Evolutionary conservation across 345 rosid genomes (phyloP), one percentile per base, ranked within the genome.

Genomic region (Murraya koenigii): DNA sequence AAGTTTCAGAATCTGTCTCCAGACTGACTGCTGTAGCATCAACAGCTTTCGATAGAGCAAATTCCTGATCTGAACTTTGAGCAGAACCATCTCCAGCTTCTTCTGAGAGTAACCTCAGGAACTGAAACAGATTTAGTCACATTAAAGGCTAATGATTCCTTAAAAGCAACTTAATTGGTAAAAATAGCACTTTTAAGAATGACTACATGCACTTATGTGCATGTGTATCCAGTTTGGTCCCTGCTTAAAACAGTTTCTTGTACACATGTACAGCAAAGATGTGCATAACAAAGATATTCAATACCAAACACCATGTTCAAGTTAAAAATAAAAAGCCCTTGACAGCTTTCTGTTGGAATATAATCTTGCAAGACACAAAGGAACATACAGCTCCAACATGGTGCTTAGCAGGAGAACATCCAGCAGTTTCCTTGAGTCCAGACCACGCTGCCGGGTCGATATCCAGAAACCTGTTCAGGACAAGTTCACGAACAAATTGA

Each of bases 371-470:
- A 23, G 23, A 66, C 25, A 55, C 17, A 41, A 38, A 83, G 75
- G 62, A 23, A 75, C 97, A 56, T 94, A 96, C 99, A 69, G 97
- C 91, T 77, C 97, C 97, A 70, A 96, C 79, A 82, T 94, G 98
- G 79, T 91, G 84, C 78, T 87, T 94, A 9, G 90, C 90, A 8
- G 93, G 92, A 85, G 92, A 86, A 76, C 92, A 84, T 39, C 88
- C 92, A 64, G 97, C 92, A 32, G 98, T 91, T 84, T 96, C 97
- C 84, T 96, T 97, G 2, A 96, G 88, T 49, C 97, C 99, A 71
- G 71, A 85, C 99, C 98, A 96, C 30, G 98, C 99, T 1, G 84
- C 64, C 0, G 89, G 79, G 25, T 89, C 92, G 39, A 96, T 89
- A 60, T 87, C 91, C 39, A 96, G 86, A 83, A 91, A 89, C 68